Percentiles rank a stretch among this genome's conserved stretches.
phyloP scores from a whole-genome alignment of 2,329 filamentous ascomycete genomes.

The Fusarium abutilonis region DNA sequence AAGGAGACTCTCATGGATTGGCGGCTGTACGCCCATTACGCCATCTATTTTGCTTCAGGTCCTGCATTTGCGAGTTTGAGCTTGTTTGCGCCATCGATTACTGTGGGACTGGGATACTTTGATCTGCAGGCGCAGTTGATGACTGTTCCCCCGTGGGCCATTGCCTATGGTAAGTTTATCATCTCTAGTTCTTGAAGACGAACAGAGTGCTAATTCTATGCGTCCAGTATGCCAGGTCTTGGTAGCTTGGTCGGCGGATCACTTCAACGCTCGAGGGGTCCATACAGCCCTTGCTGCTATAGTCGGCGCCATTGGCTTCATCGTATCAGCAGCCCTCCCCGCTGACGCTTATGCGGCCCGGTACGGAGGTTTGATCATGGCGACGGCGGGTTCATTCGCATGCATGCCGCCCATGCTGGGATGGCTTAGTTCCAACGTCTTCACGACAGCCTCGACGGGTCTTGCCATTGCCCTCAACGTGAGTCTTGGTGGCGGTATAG shows the following conservation, averaged over 20 bases:
- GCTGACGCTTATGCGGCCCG: constrained; percentile 66
- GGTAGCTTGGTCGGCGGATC: constrained; percentile 70
- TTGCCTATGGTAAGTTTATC: constrained; percentile 60
- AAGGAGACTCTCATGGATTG: constrained; percentile 73
- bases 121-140: constrained; percentile 70
- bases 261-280: constrained; percentile 63
- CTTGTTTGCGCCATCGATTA: constrained; percentile 70
- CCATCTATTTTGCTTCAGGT: constrained; percentile 62
- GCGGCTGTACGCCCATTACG: constrained; percentile 73
- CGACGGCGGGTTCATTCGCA: constrained; percentile 72
- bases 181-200: not conserved
- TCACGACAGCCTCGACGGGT: constrained; percentile 71
- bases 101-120: constrained; percentile 60
- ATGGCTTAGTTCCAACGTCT: constrained; percentile 76
- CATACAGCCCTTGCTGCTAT: constrained; percentile 56
- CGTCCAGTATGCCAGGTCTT: constrained; percentile 52
- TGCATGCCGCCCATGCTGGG: constrained; percentile 75
- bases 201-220: constrained; percentile 9
- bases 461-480: constrained; percentile 77
- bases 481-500: constrained; percentile 70
- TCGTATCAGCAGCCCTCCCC: constrained; percentile 71
- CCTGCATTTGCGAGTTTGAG: constrained; percentile 68
- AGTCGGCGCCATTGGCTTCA: constrained; percentile 61
- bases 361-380: constrained; percentile 77
- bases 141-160: constrained; percentile 72